Evolutionary conservation across 495 filamentous ascomycete species (phyloP).

Genomic region (Lophiotrema nucula): DNA sequence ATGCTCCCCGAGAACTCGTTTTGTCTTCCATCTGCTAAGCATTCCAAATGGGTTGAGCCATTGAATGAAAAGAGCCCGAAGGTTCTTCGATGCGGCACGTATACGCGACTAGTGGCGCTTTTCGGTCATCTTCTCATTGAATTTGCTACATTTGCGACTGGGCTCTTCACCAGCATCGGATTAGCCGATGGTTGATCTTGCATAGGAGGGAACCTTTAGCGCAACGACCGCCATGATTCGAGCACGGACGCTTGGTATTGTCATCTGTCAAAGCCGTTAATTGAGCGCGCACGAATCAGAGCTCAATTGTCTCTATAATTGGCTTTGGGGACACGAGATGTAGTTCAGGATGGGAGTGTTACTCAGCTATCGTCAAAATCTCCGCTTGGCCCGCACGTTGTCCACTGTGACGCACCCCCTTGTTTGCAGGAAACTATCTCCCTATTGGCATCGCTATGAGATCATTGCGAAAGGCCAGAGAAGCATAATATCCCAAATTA

Average conservation of each 20-base stretch:
- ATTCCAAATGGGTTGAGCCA: conserved; percentile 18
- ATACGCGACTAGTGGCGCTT: conserved; percentile 14
- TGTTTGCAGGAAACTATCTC: conserved; percentile 7
- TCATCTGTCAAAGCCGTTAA: conserved; percentile 10
- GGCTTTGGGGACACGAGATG: conserved; percentile 12
- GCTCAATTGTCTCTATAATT: conserved; percentile 22
- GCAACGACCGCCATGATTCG: conserved; percentile 8
- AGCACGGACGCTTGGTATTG: conserved; percentile 1
- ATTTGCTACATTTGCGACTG: conserved; percentile 6
- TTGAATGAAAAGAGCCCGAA: conserved; percentile 14
- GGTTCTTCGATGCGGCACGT: conserved; percentile 10
- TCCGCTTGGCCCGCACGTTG: conserved; percentile 9
- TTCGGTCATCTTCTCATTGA: neutral
- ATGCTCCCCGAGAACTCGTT: neutral
- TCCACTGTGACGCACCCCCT: neutral
- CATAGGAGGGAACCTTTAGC: conserved; percentile 1
- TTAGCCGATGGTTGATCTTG: neutral
- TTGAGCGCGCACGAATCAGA: conserved; percentile 18
- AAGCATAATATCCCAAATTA: conserved; percentile 14
- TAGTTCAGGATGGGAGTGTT: conserved; percentile 9
- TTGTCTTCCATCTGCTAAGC: conserved; percentile 16
- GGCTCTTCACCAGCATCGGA: neutral
- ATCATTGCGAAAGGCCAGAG: conserved; percentile 13
- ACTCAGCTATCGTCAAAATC: conserved; percentile 25
- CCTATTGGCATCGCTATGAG: conserved; percentile 12